Percentiles rank a stretch among this genome's conserved stretches.
Evolutionary conservation across 805 yeast genomes (phyloP).

Genomic region (Sugiyamaella smithiae): DNA sequence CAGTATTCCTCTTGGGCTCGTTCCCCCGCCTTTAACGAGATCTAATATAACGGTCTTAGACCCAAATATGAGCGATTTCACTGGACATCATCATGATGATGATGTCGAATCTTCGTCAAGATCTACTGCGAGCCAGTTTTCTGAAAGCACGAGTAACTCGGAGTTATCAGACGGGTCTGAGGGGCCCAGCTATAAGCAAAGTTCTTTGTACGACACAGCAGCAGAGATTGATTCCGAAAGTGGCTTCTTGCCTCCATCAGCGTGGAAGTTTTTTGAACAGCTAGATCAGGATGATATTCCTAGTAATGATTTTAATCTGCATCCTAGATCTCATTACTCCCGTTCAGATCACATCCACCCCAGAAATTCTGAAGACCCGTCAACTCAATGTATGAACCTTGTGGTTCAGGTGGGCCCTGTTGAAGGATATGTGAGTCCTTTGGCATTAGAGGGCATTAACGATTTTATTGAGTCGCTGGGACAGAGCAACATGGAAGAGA

Average conservation of each 20-base stretch:
- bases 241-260: constrained; percentile 22
- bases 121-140: constrained; percentile 8
- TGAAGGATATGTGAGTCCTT: constrained; percentile 47
- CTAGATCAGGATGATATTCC: not conserved
- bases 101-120: constrained; percentile 18
- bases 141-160: not conserved
- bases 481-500: constrained; percentile 42
- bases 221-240: not conserved
- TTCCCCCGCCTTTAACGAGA: constrained; percentile 56
- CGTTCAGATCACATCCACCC: constrained; percentile 16
- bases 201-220: not conserved
- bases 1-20: constrained; percentile 60
- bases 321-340: constrained; percentile 19
- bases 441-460: constrained; percentile 40
- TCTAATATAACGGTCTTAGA: constrained; percentile 45
- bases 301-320: constrained; percentile 10
- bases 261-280: constrained; percentile 15
- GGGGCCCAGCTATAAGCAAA: not conserved
- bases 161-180: not conserved
- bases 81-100: constrained; percentile 20
- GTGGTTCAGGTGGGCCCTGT: constrained; percentile 54
- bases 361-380: constrained; percentile 30
- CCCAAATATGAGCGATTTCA: constrained; percentile 20
- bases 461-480: constrained; percentile 38
- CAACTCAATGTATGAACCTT: constrained; percentile 52